Conservation (phyloP, 2,329 filamentous ascomycete species). For the Lecanicillium sp. region DNA sequence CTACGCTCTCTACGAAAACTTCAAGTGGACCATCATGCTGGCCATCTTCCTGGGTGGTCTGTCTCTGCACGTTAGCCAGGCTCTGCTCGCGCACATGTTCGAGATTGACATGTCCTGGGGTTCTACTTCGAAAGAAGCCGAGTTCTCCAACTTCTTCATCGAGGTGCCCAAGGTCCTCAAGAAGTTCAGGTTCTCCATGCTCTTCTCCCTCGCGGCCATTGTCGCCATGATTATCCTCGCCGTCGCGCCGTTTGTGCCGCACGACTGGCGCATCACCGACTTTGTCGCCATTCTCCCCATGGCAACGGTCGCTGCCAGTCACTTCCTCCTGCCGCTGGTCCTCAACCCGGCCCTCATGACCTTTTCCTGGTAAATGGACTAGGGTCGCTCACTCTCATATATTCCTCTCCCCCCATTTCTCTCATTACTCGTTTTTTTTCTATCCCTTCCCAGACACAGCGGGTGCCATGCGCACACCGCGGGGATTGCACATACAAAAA, state of each 20-base stretch:
- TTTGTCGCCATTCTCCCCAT: slow-evolving; percentile 74
- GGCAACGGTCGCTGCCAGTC: slow-evolving; percentile 61
- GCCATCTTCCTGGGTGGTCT: slow-evolving; percentile 39
- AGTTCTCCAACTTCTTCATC: slow-evolving; percentile 49
- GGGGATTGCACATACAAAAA: background rate
- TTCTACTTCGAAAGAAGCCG: slow-evolving; percentile 53
- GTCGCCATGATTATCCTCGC: slow-evolving; percentile 59
- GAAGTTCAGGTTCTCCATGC: slow-evolving; percentile 70
- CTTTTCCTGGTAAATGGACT: slow-evolving; percentile 64
- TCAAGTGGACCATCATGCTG: slow-evolving; percentile 58
- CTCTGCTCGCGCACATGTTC: slow-evolving; percentile 38
- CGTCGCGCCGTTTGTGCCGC: slow-evolving; percentile 56
- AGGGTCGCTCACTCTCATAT: no score
- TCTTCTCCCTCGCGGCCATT: slow-evolving; percentile 54
- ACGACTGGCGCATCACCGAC: slow-evolving; percentile 60
- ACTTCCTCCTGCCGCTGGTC: slow-evolving; percentile 65
- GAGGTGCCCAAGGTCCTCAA: slow-evolving; percentile 67
- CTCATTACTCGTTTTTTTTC: no score
- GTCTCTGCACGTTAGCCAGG: slow-evolving; percentile 35
- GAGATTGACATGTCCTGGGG: slow-evolving; percentile 43
- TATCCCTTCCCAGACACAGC: no score
- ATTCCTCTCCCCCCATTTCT: no score
- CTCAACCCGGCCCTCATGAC: slow-evolving; percentile 77
- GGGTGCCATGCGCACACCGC: no score
- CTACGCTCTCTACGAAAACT: slow-evolving; percentile 35